These are phyloP conservation scores for Colletotrichum paranaense DNA, from an alignment of 2,329 filamentous ascomycete species.

Conservation along the genomic window DNA sequence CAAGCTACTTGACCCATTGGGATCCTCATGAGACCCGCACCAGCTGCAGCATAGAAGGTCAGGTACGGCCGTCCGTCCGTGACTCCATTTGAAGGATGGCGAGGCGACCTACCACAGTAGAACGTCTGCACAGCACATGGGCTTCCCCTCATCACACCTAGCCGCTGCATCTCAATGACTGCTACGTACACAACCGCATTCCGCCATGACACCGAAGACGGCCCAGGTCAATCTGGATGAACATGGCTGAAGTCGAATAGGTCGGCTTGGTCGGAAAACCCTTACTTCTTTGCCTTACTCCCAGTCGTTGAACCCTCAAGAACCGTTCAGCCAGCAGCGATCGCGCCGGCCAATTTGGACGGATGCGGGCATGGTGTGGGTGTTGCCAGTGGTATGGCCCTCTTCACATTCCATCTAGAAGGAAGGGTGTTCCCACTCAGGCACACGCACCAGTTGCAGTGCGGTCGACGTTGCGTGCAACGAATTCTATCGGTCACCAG, in stretches of 20 bases:
- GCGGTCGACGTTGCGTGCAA: constrained; percentile 21
- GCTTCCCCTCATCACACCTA: constrained; percentile 3
- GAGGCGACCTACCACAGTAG: constrained; percentile 6
- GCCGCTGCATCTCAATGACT: neutral
- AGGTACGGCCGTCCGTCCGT: constrained; percentile 21
- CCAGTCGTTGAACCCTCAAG: neutral
- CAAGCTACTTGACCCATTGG: constrained; percentile 24
- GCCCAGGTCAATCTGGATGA: neutral
- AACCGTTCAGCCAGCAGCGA: neutral
- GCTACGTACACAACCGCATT: neutral
- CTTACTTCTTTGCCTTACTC: neutral
- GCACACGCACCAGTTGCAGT: constrained; percentile 19
- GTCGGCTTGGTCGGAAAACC: neutral
- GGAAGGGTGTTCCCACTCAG: constrained; percentile 6
- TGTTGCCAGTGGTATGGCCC: neutral
- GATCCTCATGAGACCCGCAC: constrained; percentile 26
- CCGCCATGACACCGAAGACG: constrained; percentile 10
- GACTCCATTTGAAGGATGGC: constrained; percentile 12
- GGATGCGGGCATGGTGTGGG: constrained; percentile 11
- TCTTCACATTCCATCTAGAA: neutral
- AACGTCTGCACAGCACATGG: neutral
- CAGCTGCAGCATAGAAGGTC: constrained; percentile 24
- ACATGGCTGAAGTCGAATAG: neutral
- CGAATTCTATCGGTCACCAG: constrained; percentile 22
- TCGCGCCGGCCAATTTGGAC: neutral